phyloP scores from a whole-genome alignment of 306 rosid genomes.

The Lablab purpureus region DNA sequence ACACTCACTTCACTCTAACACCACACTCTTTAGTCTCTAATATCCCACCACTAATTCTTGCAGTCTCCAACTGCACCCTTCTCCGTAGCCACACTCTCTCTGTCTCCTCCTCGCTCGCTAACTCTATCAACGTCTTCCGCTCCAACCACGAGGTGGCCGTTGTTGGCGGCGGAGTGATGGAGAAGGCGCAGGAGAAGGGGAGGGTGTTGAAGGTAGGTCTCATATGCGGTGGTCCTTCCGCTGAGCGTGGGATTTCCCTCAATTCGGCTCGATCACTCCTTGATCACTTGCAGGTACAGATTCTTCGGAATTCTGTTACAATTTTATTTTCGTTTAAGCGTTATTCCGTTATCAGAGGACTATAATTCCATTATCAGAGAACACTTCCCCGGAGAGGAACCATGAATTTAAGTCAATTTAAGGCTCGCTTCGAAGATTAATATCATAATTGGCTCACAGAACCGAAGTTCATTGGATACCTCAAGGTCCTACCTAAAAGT shows the following conservation, averaged over 20 bases:
- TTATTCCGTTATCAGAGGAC: too few relatives aligned
- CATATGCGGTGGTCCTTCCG: conserved; percentile 93
- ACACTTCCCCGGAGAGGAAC: too few relatives aligned
- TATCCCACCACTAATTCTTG: too few relatives aligned
- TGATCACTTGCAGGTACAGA: conserved; percentile 75
- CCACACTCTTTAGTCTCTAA: not conserved
- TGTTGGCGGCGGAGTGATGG: conserved; percentile 39
- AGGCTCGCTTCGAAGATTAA: too few relatives aligned
- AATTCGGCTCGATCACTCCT: conserved; percentile 92
- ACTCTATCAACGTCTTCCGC: conserved; percentile 15
- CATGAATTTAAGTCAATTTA: too few relatives aligned
- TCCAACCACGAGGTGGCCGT: conserved; percentile 42
- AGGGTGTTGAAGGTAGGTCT: conserved; percentile 74
- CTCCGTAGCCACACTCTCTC: not conserved
- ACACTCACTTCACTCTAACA: not conserved
- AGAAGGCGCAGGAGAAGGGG: conserved; percentile 42
- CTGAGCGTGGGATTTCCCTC: conserved; percentile 98
- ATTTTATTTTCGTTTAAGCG: not conserved
- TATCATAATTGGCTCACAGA: too few relatives aligned
- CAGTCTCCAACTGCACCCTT: conserved; percentile 18
- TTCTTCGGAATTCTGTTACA: not conserved
- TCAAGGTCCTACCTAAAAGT: not conserved
- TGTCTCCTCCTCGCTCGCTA: not conserved
- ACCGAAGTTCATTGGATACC: too few relatives aligned
- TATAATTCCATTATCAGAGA: too few relatives aligned